Percentiles rank a stretch among this genome's conserved stretches.
phyloP scores from a whole-genome alignment of 495 filamentous ascomycete genomes.

The Echria macrotheca region DNA sequence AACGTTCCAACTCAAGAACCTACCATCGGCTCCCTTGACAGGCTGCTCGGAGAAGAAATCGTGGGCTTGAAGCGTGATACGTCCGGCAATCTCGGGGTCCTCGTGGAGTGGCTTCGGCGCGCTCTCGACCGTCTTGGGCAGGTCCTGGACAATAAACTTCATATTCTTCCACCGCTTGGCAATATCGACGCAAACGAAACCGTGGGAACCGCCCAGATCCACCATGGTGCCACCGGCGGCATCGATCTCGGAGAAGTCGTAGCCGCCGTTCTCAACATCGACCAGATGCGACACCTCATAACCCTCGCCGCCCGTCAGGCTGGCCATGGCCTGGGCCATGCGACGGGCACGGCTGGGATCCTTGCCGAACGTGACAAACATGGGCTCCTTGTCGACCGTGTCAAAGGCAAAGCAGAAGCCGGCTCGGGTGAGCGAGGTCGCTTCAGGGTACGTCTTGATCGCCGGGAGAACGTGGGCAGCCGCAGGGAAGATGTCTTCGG shows the following conservation, averaged over 20 bases:
- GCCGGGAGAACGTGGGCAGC: slow-evolving; percentile 36
- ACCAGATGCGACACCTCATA: slow-evolving; percentile 44
- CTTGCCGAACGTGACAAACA: slow-evolving; percentile 47
- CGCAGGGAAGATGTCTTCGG: slow-evolving; percentile 47
- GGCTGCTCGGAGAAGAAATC: slow-evolving; percentile 54
- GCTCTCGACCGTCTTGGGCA: slow-evolving; percentile 39
- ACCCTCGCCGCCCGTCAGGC: slow-evolving; percentile 43
- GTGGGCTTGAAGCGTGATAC: slow-evolving; percentile 44
- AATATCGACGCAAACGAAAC: slow-evolving; percentile 48
- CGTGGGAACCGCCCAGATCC: slow-evolving; percentile 52
- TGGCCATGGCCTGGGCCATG: slow-evolving; percentile 49
- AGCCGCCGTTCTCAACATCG: slow-evolving; percentile 31
- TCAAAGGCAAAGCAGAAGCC: slow-evolving; percentile 46
- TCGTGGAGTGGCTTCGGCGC: slow-evolving; percentile 38
- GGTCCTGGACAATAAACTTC: slow-evolving; percentile 55
- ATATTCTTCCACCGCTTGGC: slow-evolving; percentile 42
- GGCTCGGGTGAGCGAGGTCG: slow-evolving; percentile 34
- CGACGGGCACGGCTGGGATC: slow-evolving; percentile 40
- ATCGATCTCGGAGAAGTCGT: slow-evolving; percentile 40
- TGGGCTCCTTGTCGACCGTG: slow-evolving; percentile 42
- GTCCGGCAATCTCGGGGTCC: slow-evolving; percentile 31
- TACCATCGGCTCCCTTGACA: slow-evolving; percentile 45
- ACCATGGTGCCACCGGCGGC: slow-evolving; percentile 40
- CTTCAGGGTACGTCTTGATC: slow-evolving; percentile 34
- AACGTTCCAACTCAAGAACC: too few species aligned